These are phyloP conservation scores for Colletotrichum sp. DNA, from an alignment of 2,329 filamentous ascomycete genomes.

Conservation along the genomic window DNA sequence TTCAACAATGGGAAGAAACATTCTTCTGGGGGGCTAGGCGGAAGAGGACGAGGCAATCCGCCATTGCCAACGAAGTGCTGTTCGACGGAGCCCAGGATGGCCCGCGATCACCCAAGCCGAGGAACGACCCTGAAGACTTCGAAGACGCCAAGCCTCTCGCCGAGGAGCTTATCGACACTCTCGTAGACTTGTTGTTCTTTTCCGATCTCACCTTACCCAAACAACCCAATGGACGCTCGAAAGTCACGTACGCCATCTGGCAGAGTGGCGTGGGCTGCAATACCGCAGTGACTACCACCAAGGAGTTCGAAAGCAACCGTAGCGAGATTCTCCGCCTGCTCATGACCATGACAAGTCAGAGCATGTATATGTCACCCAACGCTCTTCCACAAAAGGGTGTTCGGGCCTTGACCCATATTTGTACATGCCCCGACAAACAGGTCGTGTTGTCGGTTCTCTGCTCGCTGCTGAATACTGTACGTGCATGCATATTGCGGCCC, in stretches of 20 bases:
- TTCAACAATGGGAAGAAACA: conserved; percentile 85
- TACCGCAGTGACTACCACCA: conserved; percentile 83
- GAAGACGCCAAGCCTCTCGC: conserved; percentile 87
- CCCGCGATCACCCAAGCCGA: conserved; percentile 22
- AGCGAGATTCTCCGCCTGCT: conserved; percentile 88
- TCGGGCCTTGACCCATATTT: conserved; percentile 85
- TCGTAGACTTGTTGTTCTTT: conserved; percentile 91
- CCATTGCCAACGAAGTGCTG: conserved; percentile 75
- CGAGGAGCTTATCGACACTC: conserved; percentile 89
- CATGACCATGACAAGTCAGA: conserved; percentile 84
- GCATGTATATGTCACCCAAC: conserved; percentile 88
- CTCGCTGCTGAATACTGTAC: conserved; percentile 90
- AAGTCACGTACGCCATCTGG: conserved; percentile 95
- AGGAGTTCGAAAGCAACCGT: conserved; percentile 91
- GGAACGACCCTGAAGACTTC: conserved; percentile 68
- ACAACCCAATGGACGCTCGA: conserved; percentile 72
- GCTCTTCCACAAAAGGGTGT: conserved; percentile 83
- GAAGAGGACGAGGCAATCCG: conserved; percentile 72
- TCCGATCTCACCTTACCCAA: conserved; percentile 85
- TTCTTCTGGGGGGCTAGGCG: conserved; percentile 89
- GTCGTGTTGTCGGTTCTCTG: conserved; percentile 88
- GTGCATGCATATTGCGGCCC: conserved; percentile 33
- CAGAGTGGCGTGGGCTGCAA: conserved; percentile 97
- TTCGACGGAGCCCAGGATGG: conserved; percentile 75
- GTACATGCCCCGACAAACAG: conserved; percentile 88